phyloP scores from a whole-genome alignment of 345 rosid genomes.

The Salix brachista region DNA sequence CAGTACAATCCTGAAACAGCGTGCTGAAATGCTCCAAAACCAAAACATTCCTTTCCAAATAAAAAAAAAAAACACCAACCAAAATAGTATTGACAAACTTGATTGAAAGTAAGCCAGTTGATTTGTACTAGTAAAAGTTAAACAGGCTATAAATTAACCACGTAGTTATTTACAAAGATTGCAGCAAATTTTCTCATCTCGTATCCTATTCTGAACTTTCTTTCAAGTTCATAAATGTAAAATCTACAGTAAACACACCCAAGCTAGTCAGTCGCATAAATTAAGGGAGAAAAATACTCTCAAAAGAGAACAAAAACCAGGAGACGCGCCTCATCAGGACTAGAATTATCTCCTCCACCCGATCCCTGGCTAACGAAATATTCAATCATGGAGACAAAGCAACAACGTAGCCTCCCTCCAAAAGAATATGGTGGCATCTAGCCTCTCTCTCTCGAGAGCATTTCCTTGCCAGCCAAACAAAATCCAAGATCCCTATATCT shows the following conservation, averaged over 20 bases:
- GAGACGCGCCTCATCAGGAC: slow-evolving; percentile 25
- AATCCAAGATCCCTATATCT: slow-evolving; percentile 32
- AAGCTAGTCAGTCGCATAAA: slow-evolving; percentile 12
- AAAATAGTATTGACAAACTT: no score
- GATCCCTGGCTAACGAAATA: slow-evolving; percentile 37
- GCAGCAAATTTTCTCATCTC: slow-evolving; percentile 27
- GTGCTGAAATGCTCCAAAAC: no score
- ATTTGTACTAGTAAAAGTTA: not conserved
- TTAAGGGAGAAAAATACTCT: not conserved
- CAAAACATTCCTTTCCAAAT: no score
- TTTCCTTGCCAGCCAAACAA: slow-evolving; percentile 31
- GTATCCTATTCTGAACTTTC: slow-evolving; percentile 26
- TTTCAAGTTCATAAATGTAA: slow-evolving; percentile 20
- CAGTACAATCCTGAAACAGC: no score
- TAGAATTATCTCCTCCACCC: slow-evolving; percentile 18
- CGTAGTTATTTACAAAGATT: slow-evolving; percentile 41
- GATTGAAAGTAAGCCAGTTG: not conserved
- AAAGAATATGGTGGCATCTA: slow-evolving; percentile 59
- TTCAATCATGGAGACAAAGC: slow-evolving; percentile 43
- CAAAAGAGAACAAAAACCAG: slow-evolving; percentile 3
- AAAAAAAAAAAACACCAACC: no score
- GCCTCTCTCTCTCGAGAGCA: slow-evolving; percentile 10
- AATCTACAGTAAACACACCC: slow-evolving; percentile 35
- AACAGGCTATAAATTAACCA: slow-evolving; percentile 6
- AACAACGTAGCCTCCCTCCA: slow-evolving; percentile 44